phyloP scores from a whole-genome alignment of 2,329 filamentous ascomycete species.

The Zymoseptoria passerinii region DNA sequence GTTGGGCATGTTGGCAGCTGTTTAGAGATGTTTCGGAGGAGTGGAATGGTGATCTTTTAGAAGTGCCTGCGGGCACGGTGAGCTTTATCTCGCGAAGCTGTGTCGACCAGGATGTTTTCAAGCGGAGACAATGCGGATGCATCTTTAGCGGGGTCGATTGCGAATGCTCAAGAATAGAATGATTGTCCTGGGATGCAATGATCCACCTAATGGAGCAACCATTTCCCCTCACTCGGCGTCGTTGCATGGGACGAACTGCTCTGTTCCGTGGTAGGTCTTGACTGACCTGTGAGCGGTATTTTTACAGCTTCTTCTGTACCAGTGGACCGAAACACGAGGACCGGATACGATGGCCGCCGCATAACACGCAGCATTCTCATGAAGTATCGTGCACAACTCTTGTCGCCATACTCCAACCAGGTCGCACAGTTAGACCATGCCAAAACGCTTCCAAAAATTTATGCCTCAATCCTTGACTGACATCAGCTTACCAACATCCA shows the following conservation, averaged over 20 bases:
- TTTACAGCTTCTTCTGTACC: background rate
- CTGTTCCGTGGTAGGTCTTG: background rate
- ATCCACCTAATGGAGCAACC: background rate
- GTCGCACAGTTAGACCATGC: too few species aligned
- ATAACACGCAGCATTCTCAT: background rate
- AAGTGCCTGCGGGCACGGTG: background rate
- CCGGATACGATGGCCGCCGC: background rate
- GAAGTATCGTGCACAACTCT: background rate
- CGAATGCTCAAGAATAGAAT: background rate
- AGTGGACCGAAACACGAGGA: background rate
- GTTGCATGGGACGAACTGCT: background rate
- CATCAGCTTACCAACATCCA: too few species aligned
- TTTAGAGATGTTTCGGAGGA: background rate
- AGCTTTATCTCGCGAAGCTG: background rate
- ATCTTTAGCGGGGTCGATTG: background rate
- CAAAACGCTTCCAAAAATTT: too few species aligned
- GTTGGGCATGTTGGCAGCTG: slow-evolving; percentile 4
- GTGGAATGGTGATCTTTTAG: background rate
- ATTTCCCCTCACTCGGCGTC: background rate
- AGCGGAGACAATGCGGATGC: background rate
- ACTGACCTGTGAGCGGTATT: background rate
- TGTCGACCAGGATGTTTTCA: background rate
- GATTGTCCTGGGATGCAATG: background rate
- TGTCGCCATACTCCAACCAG: background rate
- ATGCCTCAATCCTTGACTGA: too few species aligned